Percentiles rank a stretch among this genome's conserved stretches.
Conservation (phyloP, 2,329 filamentous ascomycete genomes). For the Epichloe brachyelytri region DNA sequence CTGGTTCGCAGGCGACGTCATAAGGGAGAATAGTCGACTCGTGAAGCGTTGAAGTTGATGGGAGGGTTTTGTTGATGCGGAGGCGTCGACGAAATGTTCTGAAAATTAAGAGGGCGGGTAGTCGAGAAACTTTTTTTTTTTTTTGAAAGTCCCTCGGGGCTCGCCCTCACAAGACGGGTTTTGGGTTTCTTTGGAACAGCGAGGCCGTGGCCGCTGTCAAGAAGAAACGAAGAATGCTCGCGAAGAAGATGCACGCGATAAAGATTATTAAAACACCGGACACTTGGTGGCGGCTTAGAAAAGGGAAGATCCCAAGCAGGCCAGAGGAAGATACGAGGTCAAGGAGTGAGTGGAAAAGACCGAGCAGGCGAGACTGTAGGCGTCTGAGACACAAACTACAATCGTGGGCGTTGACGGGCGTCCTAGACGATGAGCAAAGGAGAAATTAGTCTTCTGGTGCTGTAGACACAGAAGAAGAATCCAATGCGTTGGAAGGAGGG, state of each 20-base stretch:
- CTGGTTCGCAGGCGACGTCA: constrained; percentile 48
- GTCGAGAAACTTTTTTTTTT: constrained; percentile 1
- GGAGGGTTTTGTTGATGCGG: neutral
- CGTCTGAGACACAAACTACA: constrained; percentile 20
- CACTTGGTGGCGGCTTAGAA: constrained; percentile 13
- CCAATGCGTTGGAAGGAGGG: constrained; percentile 21
- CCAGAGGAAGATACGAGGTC: constrained; percentile 12
- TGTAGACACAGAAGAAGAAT: constrained; percentile 19
- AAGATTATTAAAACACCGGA: constrained; percentile 3
- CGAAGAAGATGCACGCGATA: constrained; percentile 5
- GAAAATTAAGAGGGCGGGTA: constrained; percentile 6
- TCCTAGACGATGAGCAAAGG: constrained; percentile 13
- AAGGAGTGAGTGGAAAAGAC: constrained; percentile 20
- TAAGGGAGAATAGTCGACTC: constrained; percentile 22
- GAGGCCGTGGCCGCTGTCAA: neutral
- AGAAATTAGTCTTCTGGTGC: constrained; percentile 17
- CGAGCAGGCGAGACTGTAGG: constrained; percentile 8
- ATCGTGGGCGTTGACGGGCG: constrained; percentile 16
- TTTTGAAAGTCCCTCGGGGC: neutral
- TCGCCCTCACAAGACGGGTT: constrained; percentile 4
- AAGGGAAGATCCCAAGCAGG: constrained; percentile 8
- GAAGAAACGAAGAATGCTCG: constrained; percentile 5
- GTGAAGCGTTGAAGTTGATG: neutral
- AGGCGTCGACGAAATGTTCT: neutral
- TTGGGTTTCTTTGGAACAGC: neutral